Conservation (phyloP, 768 basidiomycete genomes). For the Trametes villosa region DNA sequence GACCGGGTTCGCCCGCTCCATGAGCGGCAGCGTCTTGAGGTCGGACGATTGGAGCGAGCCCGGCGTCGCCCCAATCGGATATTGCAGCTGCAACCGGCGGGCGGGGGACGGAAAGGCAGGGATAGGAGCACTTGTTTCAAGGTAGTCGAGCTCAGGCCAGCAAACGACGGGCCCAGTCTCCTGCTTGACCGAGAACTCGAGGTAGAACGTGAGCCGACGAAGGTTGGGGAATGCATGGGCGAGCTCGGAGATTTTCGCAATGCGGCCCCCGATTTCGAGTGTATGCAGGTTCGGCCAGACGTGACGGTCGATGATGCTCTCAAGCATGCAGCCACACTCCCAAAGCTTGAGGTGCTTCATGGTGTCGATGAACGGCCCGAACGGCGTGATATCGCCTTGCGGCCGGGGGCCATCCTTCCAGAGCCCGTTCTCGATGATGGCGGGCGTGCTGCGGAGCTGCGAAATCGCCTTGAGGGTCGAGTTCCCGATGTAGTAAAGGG, state of each 20-base stretch:
- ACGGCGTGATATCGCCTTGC: constrained; percentile 24
- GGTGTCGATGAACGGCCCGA: constrained; percentile 18
- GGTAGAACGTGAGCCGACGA: constrained; percentile 24
- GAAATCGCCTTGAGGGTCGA: constrained; percentile 20
- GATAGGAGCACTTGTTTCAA: constrained; percentile 25
- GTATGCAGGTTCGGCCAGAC: constrained; percentile 23
- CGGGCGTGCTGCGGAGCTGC: constrained; percentile 19
- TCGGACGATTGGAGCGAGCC: constrained; percentile 8
- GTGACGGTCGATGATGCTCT: constrained; percentile 21
- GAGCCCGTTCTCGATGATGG: constrained; percentile 23
- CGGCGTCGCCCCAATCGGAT: constrained; percentile 13
- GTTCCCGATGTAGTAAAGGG: constrained; percentile 28
- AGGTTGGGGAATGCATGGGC: constrained; percentile 26
- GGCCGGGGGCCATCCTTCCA: constrained; percentile 28
- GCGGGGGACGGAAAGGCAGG: constrained; percentile 22
- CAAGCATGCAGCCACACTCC: constrained; percentile 29
- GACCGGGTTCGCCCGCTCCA: constrained; percentile 22
- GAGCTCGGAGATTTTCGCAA: constrained; percentile 22
- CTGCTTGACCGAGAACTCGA: constrained; percentile 26
- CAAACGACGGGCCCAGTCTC: constrained; percentile 19
- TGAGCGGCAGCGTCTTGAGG: constrained; percentile 19
- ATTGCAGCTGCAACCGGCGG: constrained; percentile 23
- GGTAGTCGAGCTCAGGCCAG: constrained; percentile 26
- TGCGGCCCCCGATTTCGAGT: constrained; percentile 27
- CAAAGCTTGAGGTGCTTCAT: constrained; percentile 24